These are phyloP conservation scores for Litsea cubeba DNA, from an alignment of 164 flowering plant species.

Conservation along the genomic window DNA sequence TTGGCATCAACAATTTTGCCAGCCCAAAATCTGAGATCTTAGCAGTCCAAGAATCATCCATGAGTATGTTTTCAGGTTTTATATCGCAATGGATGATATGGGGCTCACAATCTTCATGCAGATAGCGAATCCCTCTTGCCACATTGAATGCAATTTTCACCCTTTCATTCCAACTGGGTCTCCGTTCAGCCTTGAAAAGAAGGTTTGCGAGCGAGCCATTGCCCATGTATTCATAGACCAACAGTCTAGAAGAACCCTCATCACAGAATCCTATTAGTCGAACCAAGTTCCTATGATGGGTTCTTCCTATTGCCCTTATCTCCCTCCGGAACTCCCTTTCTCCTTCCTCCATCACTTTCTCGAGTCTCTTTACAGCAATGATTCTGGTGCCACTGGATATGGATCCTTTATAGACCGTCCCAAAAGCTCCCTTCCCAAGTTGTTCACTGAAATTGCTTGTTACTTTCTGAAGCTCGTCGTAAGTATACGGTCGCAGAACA, in stretches of 20 bases:
- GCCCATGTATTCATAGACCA: constrained; percentile 22
- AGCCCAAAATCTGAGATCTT: constrained; percentile 22
- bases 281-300: constrained; percentile 25
- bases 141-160: constrained; percentile 13
- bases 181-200: constrained; percentile 7
- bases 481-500: constrained; percentile 3
- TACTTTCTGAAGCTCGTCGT: constrained; percentile 9
- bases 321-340: constrained; percentile 22
- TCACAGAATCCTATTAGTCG: constrained; percentile 16
- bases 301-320: constrained; percentile 15
- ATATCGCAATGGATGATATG: constrained; percentile 22
- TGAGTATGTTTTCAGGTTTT: constrained; percentile 22
- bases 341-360: constrained; percentile 14
- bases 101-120: constrained; percentile 20
- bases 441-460: constrained; percentile 15
- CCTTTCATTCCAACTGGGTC: constrained; percentile 16
- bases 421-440: constrained; percentile 15
- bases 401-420: constrained; percentile 15
- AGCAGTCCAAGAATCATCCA: constrained; percentile 14
- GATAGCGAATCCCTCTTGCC: constrained; percentile 19
- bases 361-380: constrained; percentile 17
- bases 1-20: constrained; percentile 11
- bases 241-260: constrained; percentile 9
- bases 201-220: constrained; percentile 15
- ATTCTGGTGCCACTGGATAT: background rate